These are phyloP conservation scores for Chloris gayana DNA, from an alignment of 176 grass and related monocot genomes.

Conservation along the genomic window DNA sequence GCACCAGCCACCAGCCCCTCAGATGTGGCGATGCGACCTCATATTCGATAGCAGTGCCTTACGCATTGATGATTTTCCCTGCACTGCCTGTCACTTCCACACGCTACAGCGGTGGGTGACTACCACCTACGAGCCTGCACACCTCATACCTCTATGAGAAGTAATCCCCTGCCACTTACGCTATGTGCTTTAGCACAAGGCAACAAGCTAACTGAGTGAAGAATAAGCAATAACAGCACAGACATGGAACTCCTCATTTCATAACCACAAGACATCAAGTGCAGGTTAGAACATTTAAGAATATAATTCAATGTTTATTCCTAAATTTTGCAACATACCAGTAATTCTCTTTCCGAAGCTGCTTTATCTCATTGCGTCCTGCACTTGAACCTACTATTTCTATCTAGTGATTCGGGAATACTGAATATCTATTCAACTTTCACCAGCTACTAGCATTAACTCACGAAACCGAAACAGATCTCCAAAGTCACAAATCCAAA, in stretches of 20 bases:
- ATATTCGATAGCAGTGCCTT: no score
- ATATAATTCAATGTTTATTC: not conserved
- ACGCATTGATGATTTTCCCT: no score
- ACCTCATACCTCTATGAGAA: no score
- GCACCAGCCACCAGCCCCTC: no score
- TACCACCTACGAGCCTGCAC: no score
- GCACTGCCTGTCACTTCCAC: no score
- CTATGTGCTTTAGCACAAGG: no score
- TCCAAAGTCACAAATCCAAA: not conserved
- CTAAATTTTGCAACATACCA: not conserved
- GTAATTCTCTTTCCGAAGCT: not conserved
- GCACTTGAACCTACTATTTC: not conserved
- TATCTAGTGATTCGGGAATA: not conserved
- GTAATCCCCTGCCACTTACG: no score
- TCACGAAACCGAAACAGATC: not conserved
- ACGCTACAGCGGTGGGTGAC: no score
- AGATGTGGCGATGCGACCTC: no score
- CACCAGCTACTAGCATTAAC: not conserved
- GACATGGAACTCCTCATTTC: not conserved
- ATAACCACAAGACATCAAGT: not conserved
- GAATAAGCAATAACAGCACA: not conserved
- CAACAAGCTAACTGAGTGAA: not conserved
- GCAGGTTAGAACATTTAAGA: not conserved
- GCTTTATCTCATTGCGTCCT: not conserved
- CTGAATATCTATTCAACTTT: not conserved